Conservation (phyloP, 2,329 filamentous ascomycete species). For the Endoconidiophora laricicola region DNA sequence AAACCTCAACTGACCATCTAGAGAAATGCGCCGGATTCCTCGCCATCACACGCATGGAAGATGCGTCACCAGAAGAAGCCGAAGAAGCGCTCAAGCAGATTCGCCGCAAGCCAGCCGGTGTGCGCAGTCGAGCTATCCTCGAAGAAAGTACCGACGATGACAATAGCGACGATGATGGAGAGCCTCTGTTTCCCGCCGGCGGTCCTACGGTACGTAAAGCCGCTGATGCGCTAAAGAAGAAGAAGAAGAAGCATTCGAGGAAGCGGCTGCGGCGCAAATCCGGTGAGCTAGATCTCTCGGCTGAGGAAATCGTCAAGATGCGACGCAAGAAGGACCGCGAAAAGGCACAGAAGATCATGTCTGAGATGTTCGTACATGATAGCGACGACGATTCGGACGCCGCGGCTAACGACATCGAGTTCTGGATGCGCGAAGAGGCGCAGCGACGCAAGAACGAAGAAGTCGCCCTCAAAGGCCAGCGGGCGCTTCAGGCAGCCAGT, state of each 20-base stretch:
- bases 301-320: conserved; percentile 46
- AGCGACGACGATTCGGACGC: conserved; percentile 83
- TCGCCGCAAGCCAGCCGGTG: conserved; percentile 18
- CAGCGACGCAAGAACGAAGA: conserved; percentile 14
- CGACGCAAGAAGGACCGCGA: conserved; percentile 56
- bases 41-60: conserved; percentile 58
- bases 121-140: conserved; percentile 40
- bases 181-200: conserved; percentile 51
- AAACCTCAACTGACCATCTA: conserved; percentile 46
- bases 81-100: conserved; percentile 55
- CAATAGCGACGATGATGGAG: conserved; percentile 34
- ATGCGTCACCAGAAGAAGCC: conserved; percentile 64
- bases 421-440: conserved; percentile 61
- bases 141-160: conserved; percentile 34
- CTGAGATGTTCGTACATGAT: conserved; percentile 60
- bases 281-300: conserved; percentile 26
- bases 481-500: neutral
- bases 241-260: conserved; percentile 18
- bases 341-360: conserved; percentile 68
- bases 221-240: conserved; percentile 36
- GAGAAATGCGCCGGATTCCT: conserved; percentile 36
- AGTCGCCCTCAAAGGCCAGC: conserved; percentile 5
- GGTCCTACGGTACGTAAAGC: conserved; percentile 42
- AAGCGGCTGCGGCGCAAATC: conserved; percentile 28
- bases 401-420: conserved; percentile 50